Evolutionary conservation across 371 early-diverging fungal species (phyloP), one percentile per base, ranked within the genome.

Genomic region (Syncephalastrum monosporum): DNA sequence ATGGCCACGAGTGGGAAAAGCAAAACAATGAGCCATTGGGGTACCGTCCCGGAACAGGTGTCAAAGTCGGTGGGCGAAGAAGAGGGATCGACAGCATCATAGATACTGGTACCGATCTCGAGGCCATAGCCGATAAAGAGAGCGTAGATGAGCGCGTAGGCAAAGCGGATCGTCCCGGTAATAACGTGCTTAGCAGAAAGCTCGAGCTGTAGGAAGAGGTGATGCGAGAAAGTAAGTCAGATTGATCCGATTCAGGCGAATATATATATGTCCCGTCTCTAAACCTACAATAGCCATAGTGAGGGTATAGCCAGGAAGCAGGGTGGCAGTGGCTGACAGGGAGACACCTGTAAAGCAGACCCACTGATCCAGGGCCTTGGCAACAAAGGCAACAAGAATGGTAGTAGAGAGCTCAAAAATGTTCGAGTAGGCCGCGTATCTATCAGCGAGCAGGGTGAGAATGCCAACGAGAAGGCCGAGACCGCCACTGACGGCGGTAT

Each of bases 131-230:
- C 85, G 14, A 89, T 81, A 42, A 89, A 66, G 42, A 91, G 77
- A 1, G 91, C 85, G 6, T 84, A 82, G 6, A 92, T 69, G n/a
- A 93, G 63, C 2, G 91, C 82, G 55, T 86, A 83, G 21, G 86
- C 86, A 14, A 90, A 69, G 8, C 90, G 81, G 14, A 91, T 82
- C 0, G 91, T 88, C 7, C 94, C 94, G 1, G 90, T 87, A 47
- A 89, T 83, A 63, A 91, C 78, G 65, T 91, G 91, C 8, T 87
- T 81, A 12, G 92, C 87, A 3, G 87, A 79, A 15, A 93, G 69
- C 57, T 91, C 93, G 56, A 91, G 87, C 72, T 72, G 65, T 16
- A 25, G 10, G n/a, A 23, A 19, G 3, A 47, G 21, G 41, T 33
- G 10, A 2, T 7, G 2, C n/a, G 8, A 7, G 5, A 42, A 5